Base-by-base conservation (phyloP, 192 early-diverging fungal genomes). In the Backusella australiensis region DNA sequence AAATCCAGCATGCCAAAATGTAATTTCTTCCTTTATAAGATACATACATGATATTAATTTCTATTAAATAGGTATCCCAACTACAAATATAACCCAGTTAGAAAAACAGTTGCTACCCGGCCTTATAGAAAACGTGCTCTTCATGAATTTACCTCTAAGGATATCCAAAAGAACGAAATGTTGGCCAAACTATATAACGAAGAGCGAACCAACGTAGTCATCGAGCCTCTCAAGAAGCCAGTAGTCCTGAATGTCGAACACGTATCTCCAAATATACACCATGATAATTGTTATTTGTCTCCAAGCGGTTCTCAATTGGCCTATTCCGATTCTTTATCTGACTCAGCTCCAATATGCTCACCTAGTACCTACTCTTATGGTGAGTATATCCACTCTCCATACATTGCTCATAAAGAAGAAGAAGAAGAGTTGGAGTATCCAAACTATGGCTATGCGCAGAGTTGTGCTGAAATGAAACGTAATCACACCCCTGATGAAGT, bases 1-100 rank as follows among this genome's bases (percentile, higher is more conserved):
- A 89, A 39, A 74, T 76, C 14, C 84, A 87, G 35, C 90, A 91
- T 70, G 77, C 68, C 5, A 68, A 71, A 29, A 77, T 78, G 56
- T 83, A 90, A 53, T 21, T 42, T 39, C 15, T 29, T 12, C 38
- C 12, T 65, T 21, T 52, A 34, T 32, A 4, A 49, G 15, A 9
- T 53, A 26, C 0, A 15, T 36, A 7, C 29, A 15, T 15, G 46
- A 12, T n/a, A n/a, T 15, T 26, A 8, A 17, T 68, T 39, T 49
- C 44, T 21, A 17, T 67, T 67, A 34, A 7, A 17, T 69, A 75
- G 75, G 36, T 79, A 79, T 38, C 78, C 78, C 6, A 36, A 69
- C 17, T 79, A 79, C 38, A 79, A 79, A 38, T 79, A 69, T 44
- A 59, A 34, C 12, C 78, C 78, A 44, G 11, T 23, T 21, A 74